Evolutionary conservation across 1,139 yeast genomes (phyloP), one percentile per base, ranked within the genome.

Genomic region (Fermentozyma sake): DNA sequence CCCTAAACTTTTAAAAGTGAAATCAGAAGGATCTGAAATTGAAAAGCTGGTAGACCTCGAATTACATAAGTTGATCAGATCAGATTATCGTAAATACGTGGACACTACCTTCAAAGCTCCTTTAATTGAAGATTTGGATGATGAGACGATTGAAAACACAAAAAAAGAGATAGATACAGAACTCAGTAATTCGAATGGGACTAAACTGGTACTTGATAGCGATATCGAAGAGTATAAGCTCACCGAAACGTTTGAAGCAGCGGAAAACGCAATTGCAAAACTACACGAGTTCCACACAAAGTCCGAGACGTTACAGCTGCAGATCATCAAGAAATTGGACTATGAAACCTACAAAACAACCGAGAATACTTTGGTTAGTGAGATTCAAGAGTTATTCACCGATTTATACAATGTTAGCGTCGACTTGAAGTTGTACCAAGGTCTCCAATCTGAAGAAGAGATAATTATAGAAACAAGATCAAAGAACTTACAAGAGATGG

Each of bases 31-130:
- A 1, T 15, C 28, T 2, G 27, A 30, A 8, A 31, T 33, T 4
- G 42, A 38, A 4, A 22, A 34, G 8, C 32, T 45, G n/a, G 55
- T 78, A 1, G 51, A 49, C 7, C 28, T 37, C 4, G 76, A 72
- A 29, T 43, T 71, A 33, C 38, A 48, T 5, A 41, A 37, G 3
- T 47, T 78, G 21, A 53, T 76, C 7, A 51, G 54, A 23, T 68
- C 80, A 0, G 87, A 78, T 41, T 64, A 58, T 30, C 43, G 58
- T 8, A 67, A 61, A 39, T 44, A 48, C 22, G 49, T 45, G 5
- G 59, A 59, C 28, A 28, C 46, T 3, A 28, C 34, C 5, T 46
- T 31, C 27, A 37, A 31, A 17, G 46, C 54, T 6, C 33, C 54
- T 21, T 26, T 58, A 2, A 26, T 66, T 1, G 56, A 57, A 1